A percentile compares a stretch with the other conserved stretches of the same genome.
Evolutionary conservation across 1,139 yeast genomes (phyloP).

Genomic region (Geotrichum bryndzae): DNA sequence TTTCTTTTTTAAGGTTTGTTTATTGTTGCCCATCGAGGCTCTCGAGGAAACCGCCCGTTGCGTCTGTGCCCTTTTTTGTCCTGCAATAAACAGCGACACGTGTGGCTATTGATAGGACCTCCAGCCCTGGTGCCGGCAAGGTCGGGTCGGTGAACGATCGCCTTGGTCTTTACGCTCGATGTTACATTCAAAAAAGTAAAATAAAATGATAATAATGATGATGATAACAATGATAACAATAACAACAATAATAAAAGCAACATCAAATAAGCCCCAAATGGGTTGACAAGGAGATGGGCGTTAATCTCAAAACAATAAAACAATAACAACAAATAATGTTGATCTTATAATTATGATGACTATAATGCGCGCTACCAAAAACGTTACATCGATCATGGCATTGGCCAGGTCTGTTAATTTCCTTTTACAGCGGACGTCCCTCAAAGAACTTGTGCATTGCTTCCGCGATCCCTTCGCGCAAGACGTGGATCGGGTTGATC

Average conservation of each 20-base stretch:
- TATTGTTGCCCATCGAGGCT: background rate
- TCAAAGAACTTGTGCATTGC: slow-evolving; percentile 26
- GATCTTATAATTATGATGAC: background rate
- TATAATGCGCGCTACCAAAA: background rate
- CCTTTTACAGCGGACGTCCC: background rate
- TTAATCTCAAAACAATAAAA: no score
- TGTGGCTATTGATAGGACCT: background rate
- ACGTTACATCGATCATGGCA: background rate
- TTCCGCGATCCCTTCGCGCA: slow-evolving; percentile 43
- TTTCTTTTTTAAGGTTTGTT: background rate
- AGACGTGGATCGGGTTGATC: slow-evolving; percentile 61
- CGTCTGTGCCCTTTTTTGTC: background rate
- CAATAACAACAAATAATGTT: background rate
- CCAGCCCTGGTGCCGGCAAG: background rate
- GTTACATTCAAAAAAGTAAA: background rate
- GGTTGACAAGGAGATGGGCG: no score
- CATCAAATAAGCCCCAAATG: no score
- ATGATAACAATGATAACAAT: no score
- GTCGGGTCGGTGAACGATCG: background rate
- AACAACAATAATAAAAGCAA: no score
- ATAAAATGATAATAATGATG: background rate
- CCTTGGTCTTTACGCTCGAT: background rate
- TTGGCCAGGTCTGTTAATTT: background rate
- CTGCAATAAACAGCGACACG: background rate
- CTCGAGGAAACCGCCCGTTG: background rate